phyloP scores from a whole-genome alignment of 2,329 filamentous ascomycete genomes.

The Epichloe hybrida region DNA sequence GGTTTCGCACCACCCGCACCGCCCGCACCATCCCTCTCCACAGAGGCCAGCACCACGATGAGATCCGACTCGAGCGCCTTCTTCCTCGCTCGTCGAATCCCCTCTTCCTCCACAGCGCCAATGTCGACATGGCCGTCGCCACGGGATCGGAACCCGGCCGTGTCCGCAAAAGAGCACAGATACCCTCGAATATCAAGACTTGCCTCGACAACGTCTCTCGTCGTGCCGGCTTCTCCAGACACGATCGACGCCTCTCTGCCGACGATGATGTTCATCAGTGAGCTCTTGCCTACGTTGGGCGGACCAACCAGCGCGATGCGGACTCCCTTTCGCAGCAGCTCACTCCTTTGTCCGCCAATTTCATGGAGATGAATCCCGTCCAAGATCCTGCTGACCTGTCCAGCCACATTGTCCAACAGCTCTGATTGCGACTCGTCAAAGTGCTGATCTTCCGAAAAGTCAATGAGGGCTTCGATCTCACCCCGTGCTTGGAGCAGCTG shows the following conservation, averaged over 20 bases:
- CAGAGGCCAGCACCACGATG: conserved; percentile 64
- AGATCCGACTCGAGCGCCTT: conserved; percentile 76
- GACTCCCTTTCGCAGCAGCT: conserved; percentile 75
- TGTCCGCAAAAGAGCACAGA: conserved; percentile 89
- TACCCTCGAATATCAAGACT: conserved; percentile 81
- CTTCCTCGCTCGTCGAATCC: conserved; percentile 72
- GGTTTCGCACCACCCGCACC: conserved; percentile 14
- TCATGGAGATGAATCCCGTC: conserved; percentile 55
- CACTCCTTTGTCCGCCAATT: conserved; percentile 64
- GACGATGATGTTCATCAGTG: conserved; percentile 77
- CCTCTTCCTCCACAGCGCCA: conserved; percentile 72
- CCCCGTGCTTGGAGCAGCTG: conserved; percentile 68
- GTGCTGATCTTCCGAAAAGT: conserved; percentile 95
- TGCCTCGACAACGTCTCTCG: conserved; percentile 84
- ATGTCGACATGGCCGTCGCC: conserved; percentile 26
- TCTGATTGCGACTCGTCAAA: conserved; percentile 76
- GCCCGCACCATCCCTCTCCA: conserved; percentile 35
- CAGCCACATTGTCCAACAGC: conserved; percentile 55
- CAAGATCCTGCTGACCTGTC: conserved; percentile 48
- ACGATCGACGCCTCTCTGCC: conserved; percentile 93
- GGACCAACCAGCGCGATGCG: conserved; percentile 76
- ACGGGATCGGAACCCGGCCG: conserved; percentile 65
- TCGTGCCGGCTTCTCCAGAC: conserved; percentile 83
- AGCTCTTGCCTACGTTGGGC: conserved; percentile 92
- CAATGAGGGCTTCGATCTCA: conserved; percentile 88